phyloP scores from a whole-genome alignment of 768 basidiomycete genomes.

The Leccinum ochraceum region DNA sequence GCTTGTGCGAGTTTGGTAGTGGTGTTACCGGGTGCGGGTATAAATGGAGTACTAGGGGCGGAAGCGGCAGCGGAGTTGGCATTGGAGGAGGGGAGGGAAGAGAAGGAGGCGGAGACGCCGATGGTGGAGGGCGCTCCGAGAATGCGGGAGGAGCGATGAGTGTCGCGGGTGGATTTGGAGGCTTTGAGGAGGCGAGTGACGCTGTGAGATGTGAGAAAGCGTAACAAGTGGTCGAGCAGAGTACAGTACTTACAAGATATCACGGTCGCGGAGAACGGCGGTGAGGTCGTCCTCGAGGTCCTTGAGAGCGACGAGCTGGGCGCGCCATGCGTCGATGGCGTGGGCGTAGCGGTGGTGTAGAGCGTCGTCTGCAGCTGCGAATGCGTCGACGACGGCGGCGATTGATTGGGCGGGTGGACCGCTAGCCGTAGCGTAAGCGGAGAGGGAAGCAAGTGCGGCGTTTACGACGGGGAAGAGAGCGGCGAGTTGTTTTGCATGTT shows the following conservation, averaged over 20 bases:
- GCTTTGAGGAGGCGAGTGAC: slow-evolving; percentile 80
- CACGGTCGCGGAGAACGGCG: slow-evolving; percentile 65
- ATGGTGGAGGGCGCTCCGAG: slow-evolving; percentile 15
- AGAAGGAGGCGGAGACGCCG: slow-evolving; percentile 32
- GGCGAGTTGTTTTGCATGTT: too few relatives aligned
- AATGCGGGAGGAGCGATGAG: slow-evolving; percentile 33
- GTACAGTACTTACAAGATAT: slow-evolving; percentile 71
- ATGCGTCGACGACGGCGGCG: slow-evolving; percentile 50
- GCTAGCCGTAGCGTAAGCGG: too few relatives aligned
- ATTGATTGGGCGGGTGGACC: slow-evolving; percentile 3
- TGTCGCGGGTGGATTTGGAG: slow-evolving; percentile 55
- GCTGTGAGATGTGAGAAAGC: slow-evolving; percentile 35
- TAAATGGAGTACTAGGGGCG: too few relatives aligned
- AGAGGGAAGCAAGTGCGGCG: too few relatives aligned
- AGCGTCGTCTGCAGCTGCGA: slow-evolving; percentile 70
- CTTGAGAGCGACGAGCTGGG: slow-evolving; percentile 59
- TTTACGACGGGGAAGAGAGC: too few relatives aligned
- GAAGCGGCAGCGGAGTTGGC: too few relatives aligned
- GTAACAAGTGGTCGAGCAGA: neutral
- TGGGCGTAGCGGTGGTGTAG: slow-evolving; percentile 53
- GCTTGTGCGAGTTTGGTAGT: slow-evolving; percentile 58
- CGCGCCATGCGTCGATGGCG: slow-evolving; percentile 66
- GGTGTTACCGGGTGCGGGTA: slow-evolving; percentile 12
- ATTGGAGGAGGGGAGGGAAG: too few relatives aligned
- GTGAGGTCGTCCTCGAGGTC: slow-evolving; percentile 69